Conservation (phyloP, 140 eudicot genomes). For the Ambrosia hybrid region DNA sequence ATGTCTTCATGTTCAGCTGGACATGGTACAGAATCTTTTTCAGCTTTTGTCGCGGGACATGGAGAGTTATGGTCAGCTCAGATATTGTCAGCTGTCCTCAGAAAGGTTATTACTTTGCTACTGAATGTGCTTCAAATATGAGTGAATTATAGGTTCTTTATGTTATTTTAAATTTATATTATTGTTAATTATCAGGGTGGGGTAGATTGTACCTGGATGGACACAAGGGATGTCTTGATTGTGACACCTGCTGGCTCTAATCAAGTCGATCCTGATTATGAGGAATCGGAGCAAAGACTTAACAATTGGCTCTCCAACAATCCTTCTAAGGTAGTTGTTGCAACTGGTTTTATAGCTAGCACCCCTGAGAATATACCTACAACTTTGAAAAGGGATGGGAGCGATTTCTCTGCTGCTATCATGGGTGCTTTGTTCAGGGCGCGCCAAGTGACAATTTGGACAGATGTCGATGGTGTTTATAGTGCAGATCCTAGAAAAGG, state of each 20-base stretch:
- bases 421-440: constrained; percentile 92
- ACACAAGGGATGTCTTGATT: constrained; percentile 82
- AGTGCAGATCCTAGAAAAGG: constrained; percentile 99
- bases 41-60: constrained; percentile 96
- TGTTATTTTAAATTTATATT: neutral
- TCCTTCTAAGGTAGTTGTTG: constrained; percentile 68
- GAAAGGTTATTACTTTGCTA: constrained; percentile 49
- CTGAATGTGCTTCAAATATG: constrained; percentile 15
- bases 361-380: constrained; percentile 94
- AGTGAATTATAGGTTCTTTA: neutral
- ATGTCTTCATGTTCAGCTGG: constrained; percentile 63
- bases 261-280: constrained; percentile 97
- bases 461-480: constrained; percentile 96
- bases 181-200: constrained; percentile 54
- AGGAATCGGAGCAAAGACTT: constrained; percentile 79
- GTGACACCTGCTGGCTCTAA: constrained; percentile 83
- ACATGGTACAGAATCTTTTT: constrained; percentile 89
- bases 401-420: constrained; percentile 97
- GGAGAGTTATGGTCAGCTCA: constrained; percentile 99
- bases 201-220: constrained; percentile 90
- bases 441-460: constrained; percentile 95
- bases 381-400: constrained; percentile 94
- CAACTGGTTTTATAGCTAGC: constrained; percentile 95
- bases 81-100: constrained; percentile 64
- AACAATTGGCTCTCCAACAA: constrained; percentile 68